Conservation (phyloP, 441 rosid species). For the Metrosideros polymorpha region DNA sequence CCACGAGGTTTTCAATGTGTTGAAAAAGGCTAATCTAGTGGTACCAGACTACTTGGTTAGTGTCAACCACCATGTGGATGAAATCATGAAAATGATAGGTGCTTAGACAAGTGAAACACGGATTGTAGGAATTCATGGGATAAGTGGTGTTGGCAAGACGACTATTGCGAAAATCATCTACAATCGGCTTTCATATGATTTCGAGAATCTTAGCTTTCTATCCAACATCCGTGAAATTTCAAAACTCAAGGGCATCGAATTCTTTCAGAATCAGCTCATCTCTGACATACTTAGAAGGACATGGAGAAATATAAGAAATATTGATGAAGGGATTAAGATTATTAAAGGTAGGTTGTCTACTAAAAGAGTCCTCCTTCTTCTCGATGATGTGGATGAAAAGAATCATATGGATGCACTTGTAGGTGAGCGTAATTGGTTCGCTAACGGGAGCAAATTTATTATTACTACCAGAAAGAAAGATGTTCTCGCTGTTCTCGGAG, state of each 20-base stretch:
- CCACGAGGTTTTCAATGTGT: too few relatives aligned
- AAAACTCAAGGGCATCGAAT: not conserved
- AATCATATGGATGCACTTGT: not conserved
- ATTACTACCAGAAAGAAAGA: not conserved
- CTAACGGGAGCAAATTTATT: rapidly evolving
- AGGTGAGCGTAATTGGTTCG: not conserved
- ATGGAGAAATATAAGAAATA: rapidly evolving
- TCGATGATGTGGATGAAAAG: not conserved
- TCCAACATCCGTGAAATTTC: not conserved
- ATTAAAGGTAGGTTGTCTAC: rapidly evolving
- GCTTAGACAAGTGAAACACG: too few relatives aligned
- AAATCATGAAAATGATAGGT: too few relatives aligned
- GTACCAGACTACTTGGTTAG: too few relatives aligned
- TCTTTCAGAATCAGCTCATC: not conserved
- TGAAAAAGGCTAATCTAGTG: too few relatives aligned
- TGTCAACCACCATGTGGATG: too few relatives aligned
- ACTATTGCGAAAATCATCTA: not conserved
- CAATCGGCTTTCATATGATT: rapidly evolving
- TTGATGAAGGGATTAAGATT: not conserved
- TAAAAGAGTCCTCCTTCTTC: not conserved
- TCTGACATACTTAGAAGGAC: rapidly evolving
- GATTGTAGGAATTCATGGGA: too few relatives aligned
- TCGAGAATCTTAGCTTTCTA: not conserved
- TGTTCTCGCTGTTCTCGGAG: rapidly evolving
- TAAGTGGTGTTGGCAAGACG: not conserved